phyloP scores from a whole-genome alignment of 129 eudicot species.

The Artemisia annua region DNA sequence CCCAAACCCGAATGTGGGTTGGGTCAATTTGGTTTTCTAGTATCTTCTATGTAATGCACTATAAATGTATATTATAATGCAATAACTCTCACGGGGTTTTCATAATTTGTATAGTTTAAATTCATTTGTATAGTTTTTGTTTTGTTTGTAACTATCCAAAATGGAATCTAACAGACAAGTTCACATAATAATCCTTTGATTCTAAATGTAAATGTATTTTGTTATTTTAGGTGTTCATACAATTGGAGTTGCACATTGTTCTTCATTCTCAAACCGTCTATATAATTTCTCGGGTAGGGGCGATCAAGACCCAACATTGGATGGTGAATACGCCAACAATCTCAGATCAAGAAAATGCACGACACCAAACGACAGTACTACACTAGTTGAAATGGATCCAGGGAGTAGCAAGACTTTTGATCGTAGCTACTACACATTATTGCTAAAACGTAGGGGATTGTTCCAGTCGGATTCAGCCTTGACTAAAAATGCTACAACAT shows the following conservation, averaged over 20 bases:
- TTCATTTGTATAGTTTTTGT: no score
- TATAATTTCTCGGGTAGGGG: conserved; percentile 82
- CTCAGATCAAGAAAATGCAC: conserved; percentile 59
- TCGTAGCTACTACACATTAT: conserved; percentile 59
- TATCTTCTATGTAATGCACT: no score
- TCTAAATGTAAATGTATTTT: not conserved
- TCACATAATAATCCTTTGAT: no score
- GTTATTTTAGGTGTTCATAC: conserved; percentile 72
- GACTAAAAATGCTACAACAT: conserved; percentile 45
- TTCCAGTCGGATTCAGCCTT: conserved; percentile 73
- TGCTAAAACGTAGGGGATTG: conserved; percentile 70
- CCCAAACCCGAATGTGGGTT: no score
- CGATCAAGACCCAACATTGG: conserved; percentile 66
- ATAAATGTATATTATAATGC: no score
- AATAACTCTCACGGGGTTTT: no score
- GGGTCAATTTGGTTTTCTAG: no score
- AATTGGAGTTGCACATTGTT: conserved; percentile 68
- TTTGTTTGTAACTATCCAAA: no score
- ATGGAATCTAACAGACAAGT: not conserved
- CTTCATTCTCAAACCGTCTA: conserved; percentile 55
- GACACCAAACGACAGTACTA: conserved; percentile 45
- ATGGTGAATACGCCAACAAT: conserved; percentile 64
- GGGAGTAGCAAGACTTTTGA: conserved; percentile 82
- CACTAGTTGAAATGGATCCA: conserved; percentile 82
- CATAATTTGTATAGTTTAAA: no score